Conservation (phyloP, 108 stramenopile genomes). For the Asterionellopsis glacialis region DNA sequence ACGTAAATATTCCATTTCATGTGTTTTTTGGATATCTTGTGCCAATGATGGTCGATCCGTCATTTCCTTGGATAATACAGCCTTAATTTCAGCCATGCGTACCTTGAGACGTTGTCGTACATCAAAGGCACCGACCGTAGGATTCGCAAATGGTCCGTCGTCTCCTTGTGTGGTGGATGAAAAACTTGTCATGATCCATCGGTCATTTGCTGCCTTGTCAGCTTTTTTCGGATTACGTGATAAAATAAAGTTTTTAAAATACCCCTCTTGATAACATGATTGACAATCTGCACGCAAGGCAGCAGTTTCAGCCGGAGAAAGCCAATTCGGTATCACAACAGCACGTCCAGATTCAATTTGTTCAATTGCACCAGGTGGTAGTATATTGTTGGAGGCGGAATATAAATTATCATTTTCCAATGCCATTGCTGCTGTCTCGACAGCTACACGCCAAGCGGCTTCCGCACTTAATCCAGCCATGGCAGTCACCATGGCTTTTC, state of each 20-base stretch:
- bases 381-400: neutral
- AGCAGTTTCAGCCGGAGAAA: neutral
- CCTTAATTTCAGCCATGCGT: constrained; percentile 3
- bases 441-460: neutral
- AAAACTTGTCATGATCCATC: constrained; percentile 6
- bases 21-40: constrained; percentile 1
- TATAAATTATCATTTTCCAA: neutral
- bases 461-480: constrained; percentile 4
- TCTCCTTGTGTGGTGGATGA: too few species aligned
- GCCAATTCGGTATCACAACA: constrained; percentile 2
- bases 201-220: constrained; percentile 1
- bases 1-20: constrained; percentile 11
- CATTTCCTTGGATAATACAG: neutral
- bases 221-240: constrained; percentile 2
- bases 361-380: constrained; percentile 3
- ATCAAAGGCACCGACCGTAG: neutral
- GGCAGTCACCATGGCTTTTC: neutral
- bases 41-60: neutral
- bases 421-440: neutral
- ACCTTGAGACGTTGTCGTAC: constrained; percentile 1
- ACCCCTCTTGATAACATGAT: neutral
- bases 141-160: neutral
- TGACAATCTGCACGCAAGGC: neutral
- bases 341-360: neutral
- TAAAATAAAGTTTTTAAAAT: constrained; percentile 8